Base-by-base conservation (phyloP, 192 early-diverging fungal species). In the Paraglomus occultum region DNA sequence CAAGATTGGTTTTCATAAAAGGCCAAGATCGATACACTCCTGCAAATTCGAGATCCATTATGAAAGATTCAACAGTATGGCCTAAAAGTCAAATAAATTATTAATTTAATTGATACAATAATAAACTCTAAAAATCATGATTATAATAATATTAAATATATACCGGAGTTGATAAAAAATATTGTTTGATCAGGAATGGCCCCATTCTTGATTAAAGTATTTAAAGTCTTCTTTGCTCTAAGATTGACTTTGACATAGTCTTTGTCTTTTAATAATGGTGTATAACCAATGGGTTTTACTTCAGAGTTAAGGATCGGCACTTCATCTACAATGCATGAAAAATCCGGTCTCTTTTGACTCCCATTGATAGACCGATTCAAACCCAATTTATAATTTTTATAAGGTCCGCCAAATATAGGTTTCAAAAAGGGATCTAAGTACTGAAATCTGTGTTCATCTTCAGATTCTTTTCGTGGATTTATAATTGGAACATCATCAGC, bases 301-400 rank as follows among this genome's bases (percentile, higher is more conserved):
- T 64, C 62, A 20, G 62, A 64, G 31, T 64, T 64, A 12, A 64
- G 40, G 38, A 64, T 64, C 20, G 31, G 40, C 6, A 64, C 48
- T 4, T 64, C 31, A 48, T 48, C 42, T 15, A 64, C 62, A 64
- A 64, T 18, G n/a, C n/a, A n/a, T n/a, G n/a, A n/a, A 48, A 64
- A 64, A 64, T 64, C 62, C 42, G 62, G 62, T 42, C 62, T 64
- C 48, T 64, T 44, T 64, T 64, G 43, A 17, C 44, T 64, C 44
- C 48, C 48, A 44, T 64, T 64, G 62, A 64, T 45, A 48, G 62
- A 40, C 20, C 62, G 62, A 64, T 64, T 64, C 48, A 64, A 48
- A 40, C 62, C 22, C 48, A 48, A 47, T 64, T 64, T 48, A 48
- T 64, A 64, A 47, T 64, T 48, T 48, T 64, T 64, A 20, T 47